Evolutionary conservation across 2,329 filamentous ascomycete species (phyloP), one percentile per base, ranked within the genome.

Genomic region (Thermochaetoides dissita): DNA sequence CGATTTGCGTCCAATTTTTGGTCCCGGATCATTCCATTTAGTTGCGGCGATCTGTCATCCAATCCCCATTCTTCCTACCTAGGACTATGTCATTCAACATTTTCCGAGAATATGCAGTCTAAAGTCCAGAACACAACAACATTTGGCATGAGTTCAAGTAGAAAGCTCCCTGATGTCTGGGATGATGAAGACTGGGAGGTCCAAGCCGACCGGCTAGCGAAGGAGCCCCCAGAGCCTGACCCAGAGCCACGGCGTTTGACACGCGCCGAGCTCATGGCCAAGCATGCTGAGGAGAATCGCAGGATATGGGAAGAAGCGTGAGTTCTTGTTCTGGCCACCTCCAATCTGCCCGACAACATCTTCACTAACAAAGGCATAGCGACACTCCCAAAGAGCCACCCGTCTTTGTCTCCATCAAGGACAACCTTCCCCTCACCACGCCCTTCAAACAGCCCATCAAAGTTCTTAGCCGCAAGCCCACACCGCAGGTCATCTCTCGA

Each of bases 151-250:
- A 54, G 57, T 51, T 66, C 65, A 63, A 64, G 59, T 64, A 68
- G 53, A 38, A 61, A 60, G 17, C 60, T 81, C 45, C 79, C 83
- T 33, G 76, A 87, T 59, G 88, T 86, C 12, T 95, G 89, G 89
- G 86, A 89, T 29, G 51, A 53, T 31, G 72, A 94, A 53, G 84
- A 94, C 56, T 96, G 88, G 87, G 84, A 89, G 59, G 64, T 67
- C 6, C 73, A 82, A 57, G 85, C 83, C 44, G 86, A 94, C 59
- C 70, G 58, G 44, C 53, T 60, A 29, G 58, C 60, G 35, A 58
- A 65, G 17, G 57, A 60, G 37, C 55, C 57, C 32, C 42, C 52
- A 10, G 57, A 60, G 38, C 55, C 57, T 32, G 43, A 51, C 10
- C 49, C 50, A 8, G 32, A 44, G 34, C 49, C 63, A 52, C 59